Percentiles rank a stretch among this genome's conserved stretches.
phyloP scores from a whole-genome alignment of 1,284 basidiomycete genomes.

The Irpex sp. region DNA sequence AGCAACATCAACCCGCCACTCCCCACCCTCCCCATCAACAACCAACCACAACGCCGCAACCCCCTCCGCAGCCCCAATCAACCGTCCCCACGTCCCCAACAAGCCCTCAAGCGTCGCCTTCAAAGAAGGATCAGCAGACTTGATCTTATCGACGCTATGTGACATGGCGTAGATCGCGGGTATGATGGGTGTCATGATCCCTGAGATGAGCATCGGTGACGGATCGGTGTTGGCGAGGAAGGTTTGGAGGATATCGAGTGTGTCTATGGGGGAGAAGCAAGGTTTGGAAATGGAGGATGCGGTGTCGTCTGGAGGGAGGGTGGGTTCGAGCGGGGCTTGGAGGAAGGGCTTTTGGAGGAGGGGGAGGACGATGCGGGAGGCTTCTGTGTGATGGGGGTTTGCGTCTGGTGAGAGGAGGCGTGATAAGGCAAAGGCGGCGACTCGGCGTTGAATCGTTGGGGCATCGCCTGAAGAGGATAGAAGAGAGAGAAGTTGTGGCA shows the following conservation, averaged over 20 bases:
- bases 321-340: constrained; percentile 10
- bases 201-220: constrained; percentile 61
- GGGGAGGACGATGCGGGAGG: constrained; percentile 38
- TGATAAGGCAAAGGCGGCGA: constrained; percentile 66
- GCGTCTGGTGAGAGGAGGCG: constrained; percentile 48
- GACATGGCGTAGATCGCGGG: constrained; percentile 65
- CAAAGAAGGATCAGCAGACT: constrained; percentile 58
- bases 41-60: constrained; percentile 59
- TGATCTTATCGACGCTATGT: constrained; percentile 47
- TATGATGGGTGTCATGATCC: constrained; percentile 66
- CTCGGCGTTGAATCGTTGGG: constrained; percentile 49
- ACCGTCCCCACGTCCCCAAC: constrained; percentile 71
- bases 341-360: constrained; percentile 44
- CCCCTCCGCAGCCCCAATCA: constrained; percentile 51
- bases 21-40: constrained; percentile 46
- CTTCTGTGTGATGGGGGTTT: constrained; percentile 27
- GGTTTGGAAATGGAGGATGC: neutral
- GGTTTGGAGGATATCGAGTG: constrained; percentile 46
- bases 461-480: constrained; percentile 33
- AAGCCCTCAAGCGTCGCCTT: constrained; percentile 57
- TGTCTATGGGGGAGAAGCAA: constrained; percentile 29
- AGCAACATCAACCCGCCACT: constrained; percentile 54
- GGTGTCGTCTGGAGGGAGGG: neutral
- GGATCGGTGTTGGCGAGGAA: constrained; percentile 77
- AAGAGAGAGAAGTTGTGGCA: constrained; percentile 51